phyloP scores from a whole-genome alignment of 148 eudicot genomes.

The Camellia japonica region DNA sequence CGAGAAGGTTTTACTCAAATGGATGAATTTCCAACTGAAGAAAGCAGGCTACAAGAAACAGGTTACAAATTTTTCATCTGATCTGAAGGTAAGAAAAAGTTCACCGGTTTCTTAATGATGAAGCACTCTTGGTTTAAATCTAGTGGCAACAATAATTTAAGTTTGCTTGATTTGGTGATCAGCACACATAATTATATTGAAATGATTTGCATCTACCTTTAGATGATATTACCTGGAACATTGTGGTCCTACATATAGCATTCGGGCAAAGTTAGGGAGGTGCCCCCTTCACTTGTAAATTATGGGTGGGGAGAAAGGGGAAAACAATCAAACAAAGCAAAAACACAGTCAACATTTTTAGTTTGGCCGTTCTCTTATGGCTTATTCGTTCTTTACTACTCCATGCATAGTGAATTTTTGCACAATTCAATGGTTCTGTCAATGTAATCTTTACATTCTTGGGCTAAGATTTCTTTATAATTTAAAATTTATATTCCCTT shows the following conservation, averaged over 20 bases:
- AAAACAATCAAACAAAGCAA: background rate
- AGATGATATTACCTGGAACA: background rate
- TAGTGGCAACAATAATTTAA: background rate
- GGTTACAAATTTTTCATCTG: conserved; percentile 74
- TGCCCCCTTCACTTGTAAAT: background rate
- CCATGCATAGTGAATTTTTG: background rate
- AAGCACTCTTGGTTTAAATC: background rate
- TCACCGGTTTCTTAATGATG: conserved; percentile 2
- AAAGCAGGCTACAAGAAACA: conserved; percentile 68
- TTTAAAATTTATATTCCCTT: too few relatives aligned
- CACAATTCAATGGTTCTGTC: background rate
- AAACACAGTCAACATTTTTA: background rate
- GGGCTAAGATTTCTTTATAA: background rate
- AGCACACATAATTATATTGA: background rate
- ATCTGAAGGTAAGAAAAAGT: conserved; percentile 56
- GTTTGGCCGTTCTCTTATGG: background rate
- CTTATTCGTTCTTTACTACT: background rate
- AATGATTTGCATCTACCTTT: background rate
- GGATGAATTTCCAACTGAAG: conserved; percentile 90
- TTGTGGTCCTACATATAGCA: background rate
- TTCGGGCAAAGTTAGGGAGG: background rate
- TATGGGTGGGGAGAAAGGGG: too few relatives aligned
- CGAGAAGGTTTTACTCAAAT: conserved; percentile 69
- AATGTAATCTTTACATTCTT: background rate
- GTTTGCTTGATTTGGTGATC: background rate